A percentile compares a stretch with the other conserved stretches of the same genome.
These are phyloP conservation scores for Ceratocystis huliohia DNA, from an alignment of 2,329 filamentous ascomycete species.

Conservation along the genomic window DNA sequence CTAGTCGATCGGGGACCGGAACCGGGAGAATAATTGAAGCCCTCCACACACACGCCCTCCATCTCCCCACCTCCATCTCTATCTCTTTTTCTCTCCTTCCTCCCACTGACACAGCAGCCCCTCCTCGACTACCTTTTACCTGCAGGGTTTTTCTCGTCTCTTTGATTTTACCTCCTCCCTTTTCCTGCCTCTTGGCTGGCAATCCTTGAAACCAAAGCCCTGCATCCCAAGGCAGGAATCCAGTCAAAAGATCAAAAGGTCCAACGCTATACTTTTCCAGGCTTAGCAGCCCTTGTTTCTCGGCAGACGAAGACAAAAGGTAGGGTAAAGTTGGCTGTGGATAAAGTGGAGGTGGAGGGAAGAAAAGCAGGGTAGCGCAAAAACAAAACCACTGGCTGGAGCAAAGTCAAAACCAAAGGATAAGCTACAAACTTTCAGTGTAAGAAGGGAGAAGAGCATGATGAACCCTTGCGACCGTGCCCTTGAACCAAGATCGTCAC, in stretches of 20 bases:
- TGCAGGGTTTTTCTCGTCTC: background rate
- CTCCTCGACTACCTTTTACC: background rate
- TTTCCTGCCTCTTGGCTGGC: background rate
- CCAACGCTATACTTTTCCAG: background rate
- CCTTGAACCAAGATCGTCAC: conserved; percentile 9
- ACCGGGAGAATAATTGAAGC: no score
- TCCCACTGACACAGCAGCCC: no score
- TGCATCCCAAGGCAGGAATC: conserved; percentile 8
- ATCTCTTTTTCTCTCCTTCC: no score
- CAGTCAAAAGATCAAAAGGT: conserved; percentile 7
- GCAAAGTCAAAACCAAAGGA: background rate
- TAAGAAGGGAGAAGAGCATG: background rate
- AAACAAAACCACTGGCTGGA: background rate
- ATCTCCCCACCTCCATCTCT: no score
- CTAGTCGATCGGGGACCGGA: no score
- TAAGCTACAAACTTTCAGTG: background rate
- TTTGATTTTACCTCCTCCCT: background rate
- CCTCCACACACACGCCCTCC: no score
- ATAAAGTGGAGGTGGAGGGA: background rate
- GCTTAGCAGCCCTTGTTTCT: background rate
- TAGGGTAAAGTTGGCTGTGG: background rate
- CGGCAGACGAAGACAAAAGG: background rate
- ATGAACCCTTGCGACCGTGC: conserved; percentile 1
- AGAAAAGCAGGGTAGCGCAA: background rate
- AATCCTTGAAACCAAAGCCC: background rate